Evolutionary conservation across 306 rosid genomes (phyloP).

Genomic region (Glycyrrhiza uralensis): DNA sequence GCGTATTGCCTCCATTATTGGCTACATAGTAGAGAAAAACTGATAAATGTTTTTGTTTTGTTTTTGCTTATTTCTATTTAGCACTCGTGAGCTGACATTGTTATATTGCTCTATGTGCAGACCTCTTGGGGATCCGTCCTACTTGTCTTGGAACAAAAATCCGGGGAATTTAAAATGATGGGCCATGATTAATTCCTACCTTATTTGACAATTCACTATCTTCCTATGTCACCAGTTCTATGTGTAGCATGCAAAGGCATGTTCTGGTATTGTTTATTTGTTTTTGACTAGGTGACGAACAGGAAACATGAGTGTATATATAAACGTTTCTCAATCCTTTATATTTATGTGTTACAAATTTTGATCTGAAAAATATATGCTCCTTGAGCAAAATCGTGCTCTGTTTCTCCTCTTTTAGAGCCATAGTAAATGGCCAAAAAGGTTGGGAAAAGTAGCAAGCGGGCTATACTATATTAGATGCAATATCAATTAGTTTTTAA

Average conservation of each 20-base stretch:
- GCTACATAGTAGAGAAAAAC: not conserved
- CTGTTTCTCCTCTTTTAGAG: not conserved
- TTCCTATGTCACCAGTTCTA: not conserved
- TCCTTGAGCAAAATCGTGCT: not conserved
- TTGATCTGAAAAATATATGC: not conserved
- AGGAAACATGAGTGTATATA: constrained; percentile 22
- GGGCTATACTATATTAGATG: too few relatives aligned
- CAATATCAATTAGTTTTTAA: too few relatives aligned
- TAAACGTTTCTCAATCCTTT: not conserved
- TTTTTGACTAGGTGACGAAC: constrained; percentile 7
- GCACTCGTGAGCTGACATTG: constrained; percentile 16
- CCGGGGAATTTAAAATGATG: constrained; percentile 34
- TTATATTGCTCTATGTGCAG: constrained; percentile 46
- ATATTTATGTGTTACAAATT: not conserved
- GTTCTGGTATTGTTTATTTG: not conserved
- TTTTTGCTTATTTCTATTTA: not conserved
- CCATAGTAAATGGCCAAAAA: not conserved
- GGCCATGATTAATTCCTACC: not conserved
- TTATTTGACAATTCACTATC: not conserved
- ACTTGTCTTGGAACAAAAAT: constrained; percentile 82
- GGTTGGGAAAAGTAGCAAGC: not conserved
- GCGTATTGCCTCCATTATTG: not conserved
- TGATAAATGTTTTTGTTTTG: not conserved
- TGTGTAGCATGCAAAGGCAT: not conserved
- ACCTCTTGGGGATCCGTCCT: constrained; percentile 89